Evolutionary conservation across 2,329 filamentous ascomycete species (phyloP).

Genomic region (Penicillium sp.): DNA sequence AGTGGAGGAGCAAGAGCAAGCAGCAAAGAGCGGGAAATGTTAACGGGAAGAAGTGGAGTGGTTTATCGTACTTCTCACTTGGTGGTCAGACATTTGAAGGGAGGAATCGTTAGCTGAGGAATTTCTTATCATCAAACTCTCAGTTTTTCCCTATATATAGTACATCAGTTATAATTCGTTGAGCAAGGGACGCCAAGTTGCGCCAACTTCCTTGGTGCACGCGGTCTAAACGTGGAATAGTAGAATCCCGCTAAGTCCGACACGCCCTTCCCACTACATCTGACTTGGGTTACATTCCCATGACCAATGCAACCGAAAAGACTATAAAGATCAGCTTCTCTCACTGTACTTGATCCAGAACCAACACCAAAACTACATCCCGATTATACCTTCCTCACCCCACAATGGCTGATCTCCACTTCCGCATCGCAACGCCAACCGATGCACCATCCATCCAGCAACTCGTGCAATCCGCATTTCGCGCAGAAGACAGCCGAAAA

Average conservation of each 20-base stretch:
- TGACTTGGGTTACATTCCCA: neutral
- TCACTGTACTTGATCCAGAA: neutral
- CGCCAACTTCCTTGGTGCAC: neutral
- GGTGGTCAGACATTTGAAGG: too few relatives aligned
- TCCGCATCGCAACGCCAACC: slow-evolving; percentile 39
- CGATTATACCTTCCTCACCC: neutral
- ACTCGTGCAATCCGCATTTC: slow-evolving; percentile 44
- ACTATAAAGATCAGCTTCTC: neutral
- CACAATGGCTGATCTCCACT: slow-evolving; percentile 27
- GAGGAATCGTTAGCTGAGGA: too few relatives aligned
- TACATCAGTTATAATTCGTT: too few relatives aligned
- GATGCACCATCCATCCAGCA: slow-evolving; percentile 39
- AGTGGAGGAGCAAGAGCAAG: neutral
- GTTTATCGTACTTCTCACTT: too few relatives aligned
- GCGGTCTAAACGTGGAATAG: neutral
- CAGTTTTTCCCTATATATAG: too few relatives aligned
- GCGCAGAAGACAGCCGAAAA: slow-evolving; percentile 38
- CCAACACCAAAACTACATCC: neutral
- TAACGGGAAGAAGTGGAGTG: neutral
- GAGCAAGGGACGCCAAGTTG: neutral
- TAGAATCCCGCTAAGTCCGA: neutral
- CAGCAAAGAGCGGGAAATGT: neutral
- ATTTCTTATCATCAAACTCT: too few relatives aligned
- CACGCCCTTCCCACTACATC: neutral
- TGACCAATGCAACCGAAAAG: neutral